Evolutionary conservation across 2,329 filamentous ascomycete genomes (phyloP).

Genomic region (Neospermospora avenae): DNA sequence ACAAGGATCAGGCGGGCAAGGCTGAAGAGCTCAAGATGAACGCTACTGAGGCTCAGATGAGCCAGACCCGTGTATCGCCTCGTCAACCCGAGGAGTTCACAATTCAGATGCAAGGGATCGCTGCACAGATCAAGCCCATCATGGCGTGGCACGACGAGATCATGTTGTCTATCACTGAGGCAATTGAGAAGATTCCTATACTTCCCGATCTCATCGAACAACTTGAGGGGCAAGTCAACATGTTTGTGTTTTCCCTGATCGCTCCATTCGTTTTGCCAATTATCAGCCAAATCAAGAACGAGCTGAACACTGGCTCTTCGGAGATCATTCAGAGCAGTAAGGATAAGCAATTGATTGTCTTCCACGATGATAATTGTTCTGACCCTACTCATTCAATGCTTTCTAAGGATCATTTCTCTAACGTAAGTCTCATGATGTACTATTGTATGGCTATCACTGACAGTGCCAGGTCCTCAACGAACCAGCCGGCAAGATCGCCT

Average conservation of each 20-base stretch:
- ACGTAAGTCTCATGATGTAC: constrained; percentile 23
- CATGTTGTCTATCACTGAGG: constrained; percentile 72
- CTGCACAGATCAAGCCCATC: constrained; percentile 79
- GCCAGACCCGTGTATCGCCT: constrained; percentile 70
- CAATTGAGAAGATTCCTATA: constrained; percentile 81
- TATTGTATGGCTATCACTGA: constrained; percentile 31
- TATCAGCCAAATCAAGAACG: constrained; percentile 80
- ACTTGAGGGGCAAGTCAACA: constrained; percentile 79
- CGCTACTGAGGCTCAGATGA: constrained; percentile 70
- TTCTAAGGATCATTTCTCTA: constrained; percentile 85
- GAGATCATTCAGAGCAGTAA: constrained; percentile 85
- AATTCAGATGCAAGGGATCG: constrained; percentile 68
- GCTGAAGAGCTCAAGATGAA: constrained; percentile 78
- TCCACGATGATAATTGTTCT: constrained; percentile 69
- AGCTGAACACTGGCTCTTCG: constrained; percentile 79
- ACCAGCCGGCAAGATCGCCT: constrained; percentile 78
- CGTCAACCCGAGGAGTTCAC: constrained; percentile 83
- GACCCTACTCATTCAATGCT: constrained; percentile 95
- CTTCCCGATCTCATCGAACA: constrained; percentile 83
- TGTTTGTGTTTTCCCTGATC: constrained; percentile 89
- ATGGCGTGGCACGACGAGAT: constrained; percentile 89
- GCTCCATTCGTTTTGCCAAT: constrained; percentile 85
- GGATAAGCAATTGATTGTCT: constrained; percentile 82
- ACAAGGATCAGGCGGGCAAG: constrained; percentile 69
- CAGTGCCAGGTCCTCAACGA: constrained; percentile 67